phyloP scores from a whole-genome alignment of 164 flowering plant genomes.

The Nymphaea colorata region DNA sequence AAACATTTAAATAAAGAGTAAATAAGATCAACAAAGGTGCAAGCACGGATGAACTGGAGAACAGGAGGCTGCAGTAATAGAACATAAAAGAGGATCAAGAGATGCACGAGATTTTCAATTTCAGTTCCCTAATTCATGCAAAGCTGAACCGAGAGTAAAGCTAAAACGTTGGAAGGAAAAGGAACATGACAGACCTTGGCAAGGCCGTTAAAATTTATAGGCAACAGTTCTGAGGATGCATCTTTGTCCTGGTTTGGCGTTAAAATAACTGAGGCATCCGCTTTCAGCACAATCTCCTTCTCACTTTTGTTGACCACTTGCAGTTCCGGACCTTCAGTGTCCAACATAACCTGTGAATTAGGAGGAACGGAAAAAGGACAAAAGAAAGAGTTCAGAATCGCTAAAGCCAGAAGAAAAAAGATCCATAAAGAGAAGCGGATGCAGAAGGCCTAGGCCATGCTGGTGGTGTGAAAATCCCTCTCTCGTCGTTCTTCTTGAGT shows the following conservation, averaged over 20 bases:
- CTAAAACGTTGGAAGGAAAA: neutral
- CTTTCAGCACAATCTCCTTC: conserved; percentile 47
- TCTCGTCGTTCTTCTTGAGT: too few species aligned
- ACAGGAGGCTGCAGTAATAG: neutral
- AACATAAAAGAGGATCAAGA: neutral
- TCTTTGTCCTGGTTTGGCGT: conserved; percentile 62
- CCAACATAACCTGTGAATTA: conserved; percentile 75
- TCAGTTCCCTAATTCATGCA: neutral
- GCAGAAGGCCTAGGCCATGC: neutral
- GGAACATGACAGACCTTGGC: conserved; percentile 32
- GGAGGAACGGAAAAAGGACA: too few species aligned
- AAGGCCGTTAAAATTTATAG: conserved; percentile 67
- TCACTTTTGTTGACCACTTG: conserved; percentile 69
- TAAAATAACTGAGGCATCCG: conserved; percentile 41
- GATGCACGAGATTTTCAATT: neutral
- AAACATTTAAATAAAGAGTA: too few species aligned
- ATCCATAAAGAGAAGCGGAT: neutral
- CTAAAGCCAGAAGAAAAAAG: neutral
- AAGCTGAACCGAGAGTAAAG: neutral
- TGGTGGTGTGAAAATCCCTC: too few species aligned
- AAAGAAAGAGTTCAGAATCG: neutral
- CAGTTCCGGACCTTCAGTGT: conserved; percentile 82
- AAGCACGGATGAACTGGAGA: neutral
- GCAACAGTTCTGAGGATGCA: conserved; percentile 59
- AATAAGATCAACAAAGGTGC: too few species aligned